phyloP scores from a whole-genome alignment of 2,329 filamentous ascomycete species.

The Colletotrichum sp. region DNA sequence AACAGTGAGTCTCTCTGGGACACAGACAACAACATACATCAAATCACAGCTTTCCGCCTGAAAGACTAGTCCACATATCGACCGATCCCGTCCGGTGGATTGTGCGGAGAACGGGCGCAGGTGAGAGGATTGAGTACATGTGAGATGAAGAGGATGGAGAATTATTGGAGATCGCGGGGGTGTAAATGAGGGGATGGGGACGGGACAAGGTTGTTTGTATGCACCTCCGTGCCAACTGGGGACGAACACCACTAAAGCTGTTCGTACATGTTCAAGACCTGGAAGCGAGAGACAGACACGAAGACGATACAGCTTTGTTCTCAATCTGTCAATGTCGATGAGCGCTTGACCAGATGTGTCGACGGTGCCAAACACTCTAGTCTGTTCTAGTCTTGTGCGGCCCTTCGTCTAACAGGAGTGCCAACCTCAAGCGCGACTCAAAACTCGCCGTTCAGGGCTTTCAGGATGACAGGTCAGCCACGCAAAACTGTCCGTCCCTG shows the following conservation, averaged over 20 bases:
- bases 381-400: not conserved
- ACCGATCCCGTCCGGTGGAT: not conserved
- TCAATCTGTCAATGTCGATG: not conserved
- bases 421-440: not conserved
- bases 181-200: slow-evolving; percentile 1
- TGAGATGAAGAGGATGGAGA: slow-evolving; percentile 1
- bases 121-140: not conserved
- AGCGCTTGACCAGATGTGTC: not conserved
- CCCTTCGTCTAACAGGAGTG: not conserved
- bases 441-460: not conserved
- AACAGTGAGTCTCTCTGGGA: not conserved
- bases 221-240: not conserved
- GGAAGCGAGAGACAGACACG: not conserved
- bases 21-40: not conserved
- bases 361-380: not conserved
- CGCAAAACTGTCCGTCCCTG: not conserved
- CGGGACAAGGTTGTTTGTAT: not conserved
- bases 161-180: slow-evolving; percentile 15
- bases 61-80: not conserved
- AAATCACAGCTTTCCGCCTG: not conserved
- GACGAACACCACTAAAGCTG: not conserved
- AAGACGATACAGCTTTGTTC: not conserved
- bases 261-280: not conserved
- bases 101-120: slow-evolving; percentile 6
- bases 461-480: not conserved